Percentiles rank a stretch among this genome's conserved stretches.
These are phyloP conservation scores for Chaetoceros tenuissimus DNA, from an alignment of 108 stramenopile species.

Conservation along the genomic window DNA sequence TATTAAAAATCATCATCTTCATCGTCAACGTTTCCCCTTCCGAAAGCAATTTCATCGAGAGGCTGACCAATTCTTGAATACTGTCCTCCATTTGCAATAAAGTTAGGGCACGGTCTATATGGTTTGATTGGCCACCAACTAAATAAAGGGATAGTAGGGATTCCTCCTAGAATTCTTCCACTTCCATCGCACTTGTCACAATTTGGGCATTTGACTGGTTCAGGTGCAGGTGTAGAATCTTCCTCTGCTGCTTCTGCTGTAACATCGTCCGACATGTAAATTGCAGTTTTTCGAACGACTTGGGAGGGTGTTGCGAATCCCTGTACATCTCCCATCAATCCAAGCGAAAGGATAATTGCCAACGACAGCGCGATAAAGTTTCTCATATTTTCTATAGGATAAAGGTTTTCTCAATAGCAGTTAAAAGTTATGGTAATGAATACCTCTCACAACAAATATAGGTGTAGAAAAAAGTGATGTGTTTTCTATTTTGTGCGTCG, in stretches of 20 bases:
- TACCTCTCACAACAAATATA: no score
- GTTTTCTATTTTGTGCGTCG: no score
- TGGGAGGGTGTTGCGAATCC: no score
- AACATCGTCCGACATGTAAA: neutral
- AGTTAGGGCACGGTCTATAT: constrained; percentile 84
- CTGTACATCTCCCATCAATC: no score
- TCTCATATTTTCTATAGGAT: no score
- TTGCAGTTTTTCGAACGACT: no score
- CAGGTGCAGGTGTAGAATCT: neutral
- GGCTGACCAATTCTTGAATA: constrained; percentile 67
- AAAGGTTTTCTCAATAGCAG: no score
- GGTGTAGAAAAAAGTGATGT: no score
- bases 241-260: neutral
- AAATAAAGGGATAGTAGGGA: constrained; percentile 56
- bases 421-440: no score
- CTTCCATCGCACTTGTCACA: constrained; percentile 79
- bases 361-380: no score
- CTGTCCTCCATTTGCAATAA: constrained; percentile 59
- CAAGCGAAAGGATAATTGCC: no score
- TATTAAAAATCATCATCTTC: neutral
- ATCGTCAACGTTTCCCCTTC: constrained; percentile 25
- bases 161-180: constrained; percentile 77
- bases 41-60: constrained; percentile 82
- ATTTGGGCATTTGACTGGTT: constrained; percentile 51
- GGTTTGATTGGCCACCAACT: constrained; percentile 87